These are phyloP conservation scores for Xylariaceae sp. DNA, from an alignment of 2,329 filamentous ascomycete genomes.

Conservation along the genomic window DNA sequence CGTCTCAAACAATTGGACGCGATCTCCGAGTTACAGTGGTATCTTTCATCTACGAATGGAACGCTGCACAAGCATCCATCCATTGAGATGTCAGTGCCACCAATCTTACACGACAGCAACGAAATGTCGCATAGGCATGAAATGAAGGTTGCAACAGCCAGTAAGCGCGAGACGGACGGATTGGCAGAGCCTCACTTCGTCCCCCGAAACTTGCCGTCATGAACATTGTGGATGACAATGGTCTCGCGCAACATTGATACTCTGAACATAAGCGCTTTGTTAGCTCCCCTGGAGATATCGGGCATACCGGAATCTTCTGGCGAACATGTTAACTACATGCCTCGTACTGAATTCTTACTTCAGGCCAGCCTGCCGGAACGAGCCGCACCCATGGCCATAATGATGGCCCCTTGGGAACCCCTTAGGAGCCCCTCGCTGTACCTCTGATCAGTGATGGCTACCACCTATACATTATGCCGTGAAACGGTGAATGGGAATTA, in stretches of 20 bases:
- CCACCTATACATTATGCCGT: background rate
- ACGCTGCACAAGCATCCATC: conserved; percentile 2
- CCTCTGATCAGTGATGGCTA: background rate
- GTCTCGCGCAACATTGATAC: background rate
- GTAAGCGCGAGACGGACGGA: background rate
- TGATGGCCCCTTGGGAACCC: too few species aligned
- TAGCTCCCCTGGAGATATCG: background rate
- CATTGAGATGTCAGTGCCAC: background rate
- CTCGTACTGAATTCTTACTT: background rate
- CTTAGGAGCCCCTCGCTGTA: too few species aligned
- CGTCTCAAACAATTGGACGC: background rate
- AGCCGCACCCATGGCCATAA: background rate
- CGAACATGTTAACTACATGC: too few species aligned
- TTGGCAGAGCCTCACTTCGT: conserved; percentile 7
- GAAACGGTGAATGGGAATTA: background rate
- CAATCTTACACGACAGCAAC: background rate
- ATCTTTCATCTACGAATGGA: background rate
- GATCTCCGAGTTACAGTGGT: background rate
- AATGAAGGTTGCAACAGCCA: background rate
- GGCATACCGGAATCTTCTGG: too few species aligned
- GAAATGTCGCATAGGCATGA: background rate
- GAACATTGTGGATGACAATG: background rate
- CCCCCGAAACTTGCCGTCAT: conserved; percentile 1
- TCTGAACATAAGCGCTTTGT: background rate
- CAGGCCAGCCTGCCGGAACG: background rate